These are phyloP conservation scores for Coemansia erecta DNA, from an alignment of 192 early-diverging fungal genomes.

Conservation along the genomic window DNA sequence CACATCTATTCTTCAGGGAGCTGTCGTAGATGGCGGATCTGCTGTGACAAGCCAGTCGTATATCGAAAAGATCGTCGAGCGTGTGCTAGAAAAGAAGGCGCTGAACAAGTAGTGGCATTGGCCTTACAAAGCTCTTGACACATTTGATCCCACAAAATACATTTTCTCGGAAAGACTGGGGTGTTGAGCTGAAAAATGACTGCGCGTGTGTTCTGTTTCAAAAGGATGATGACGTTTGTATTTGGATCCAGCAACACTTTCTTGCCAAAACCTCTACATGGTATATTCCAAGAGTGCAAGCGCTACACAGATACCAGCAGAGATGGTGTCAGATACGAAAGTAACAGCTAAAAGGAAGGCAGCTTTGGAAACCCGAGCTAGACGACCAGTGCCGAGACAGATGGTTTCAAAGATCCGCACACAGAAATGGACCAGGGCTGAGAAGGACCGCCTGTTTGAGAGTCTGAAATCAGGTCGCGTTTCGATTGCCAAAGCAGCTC, in stretches of 20 bases:
- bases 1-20: conserved; percentile 49
- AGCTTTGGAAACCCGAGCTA: neutral
- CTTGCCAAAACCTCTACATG: neutral
- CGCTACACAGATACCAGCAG: neutral
- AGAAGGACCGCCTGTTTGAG: conserved; percentile 28
- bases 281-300: too few species aligned
- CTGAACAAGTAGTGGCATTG: neutral
- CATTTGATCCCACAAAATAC: neutral
- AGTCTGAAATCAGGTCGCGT: conserved; percentile 19
- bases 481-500: conserved; percentile 13
- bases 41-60: conserved; percentile 16
- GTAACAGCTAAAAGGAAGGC: too few species aligned
- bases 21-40: conserved; percentile 1
- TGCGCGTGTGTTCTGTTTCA: too few species aligned
- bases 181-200: too few species aligned
- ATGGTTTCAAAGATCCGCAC: neutral
- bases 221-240: too few species aligned
- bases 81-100: conserved; percentile 32
- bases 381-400: neutral
- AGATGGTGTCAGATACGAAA: neutral
- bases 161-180: neutral
- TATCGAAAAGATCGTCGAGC: conserved; percentile 43
- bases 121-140: neutral
- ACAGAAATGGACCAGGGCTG: conserved; percentile 23
- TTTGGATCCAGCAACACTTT: neutral